phyloP scores from a whole-genome alignment of 2,329 filamentous ascomycete genomes.

The Beauveria rudraprayagi region DNA sequence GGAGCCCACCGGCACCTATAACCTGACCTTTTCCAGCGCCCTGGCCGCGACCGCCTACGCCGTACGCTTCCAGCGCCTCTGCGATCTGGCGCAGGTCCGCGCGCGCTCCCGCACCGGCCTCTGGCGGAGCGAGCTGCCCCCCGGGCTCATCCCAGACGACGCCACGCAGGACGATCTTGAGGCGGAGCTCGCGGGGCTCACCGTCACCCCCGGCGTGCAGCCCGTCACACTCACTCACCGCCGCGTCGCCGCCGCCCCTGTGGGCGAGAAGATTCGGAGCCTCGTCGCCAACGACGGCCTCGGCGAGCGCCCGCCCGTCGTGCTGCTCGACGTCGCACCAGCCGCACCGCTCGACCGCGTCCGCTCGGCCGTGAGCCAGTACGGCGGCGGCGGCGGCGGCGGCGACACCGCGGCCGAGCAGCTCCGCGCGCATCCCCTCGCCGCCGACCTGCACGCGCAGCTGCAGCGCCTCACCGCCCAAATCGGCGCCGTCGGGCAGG shows the following conservation, averaged over 20 bases:
- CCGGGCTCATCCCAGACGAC: constrained; percentile 17
- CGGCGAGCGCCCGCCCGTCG: constrained; percentile 20
- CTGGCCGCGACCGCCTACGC: constrained; percentile 56
- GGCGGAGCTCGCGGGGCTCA: constrained; percentile 21
- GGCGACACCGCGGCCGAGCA: too few relatives aligned
- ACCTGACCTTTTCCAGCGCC: constrained; percentile 56
- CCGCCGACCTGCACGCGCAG: not conserved
- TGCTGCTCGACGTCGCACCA: constrained; percentile 25
- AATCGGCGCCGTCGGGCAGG: not conserved
- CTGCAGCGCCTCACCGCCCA: not conserved
- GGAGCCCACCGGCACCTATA: constrained; percentile 57
- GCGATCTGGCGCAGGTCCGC: constrained; percentile 23
- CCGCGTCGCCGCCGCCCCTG: constrained; percentile 18
- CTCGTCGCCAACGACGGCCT: constrained; percentile 17
- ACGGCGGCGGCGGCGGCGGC: constrained; percentile 23
- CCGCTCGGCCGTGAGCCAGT: constrained; percentile 30
- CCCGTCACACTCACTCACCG: constrained; percentile 12
- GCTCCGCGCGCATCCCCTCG: constrained; percentile 13
- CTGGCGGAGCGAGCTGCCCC: constrained; percentile 23
- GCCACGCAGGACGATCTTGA: constrained; percentile 14
- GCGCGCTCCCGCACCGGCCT: constrained; percentile 22
- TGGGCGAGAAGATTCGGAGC: constrained; percentile 19
- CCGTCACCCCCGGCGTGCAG: constrained; percentile 22
- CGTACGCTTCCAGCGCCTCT: constrained; percentile 26
- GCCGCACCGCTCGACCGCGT: constrained; percentile 26